Percentiles rank a stretch among this genome's conserved stretches.
These are phyloP conservation scores for Rachicladosporium sp. DNA, from an alignment of 2,329 filamentous ascomycete species.

Conservation along the genomic window DNA sequence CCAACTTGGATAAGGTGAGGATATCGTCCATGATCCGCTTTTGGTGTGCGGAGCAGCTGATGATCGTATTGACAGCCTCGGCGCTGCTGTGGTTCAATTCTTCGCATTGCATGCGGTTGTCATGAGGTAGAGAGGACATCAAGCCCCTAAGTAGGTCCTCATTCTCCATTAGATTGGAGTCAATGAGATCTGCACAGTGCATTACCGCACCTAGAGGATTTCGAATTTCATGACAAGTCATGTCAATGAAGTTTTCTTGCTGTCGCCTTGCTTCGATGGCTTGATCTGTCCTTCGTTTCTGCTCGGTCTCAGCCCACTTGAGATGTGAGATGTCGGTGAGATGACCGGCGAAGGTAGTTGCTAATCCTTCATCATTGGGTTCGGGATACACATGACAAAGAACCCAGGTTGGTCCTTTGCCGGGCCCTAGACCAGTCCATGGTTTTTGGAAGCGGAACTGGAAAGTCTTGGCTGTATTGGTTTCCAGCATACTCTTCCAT, in stretches of 20 bases:
- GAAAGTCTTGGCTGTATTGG: constrained; percentile 27
- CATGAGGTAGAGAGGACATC: constrained; percentile 12
- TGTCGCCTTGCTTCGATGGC: constrained; percentile 32
- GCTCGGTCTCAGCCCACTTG: constrained; percentile 31
- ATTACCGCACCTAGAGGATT: constrained; percentile 26
- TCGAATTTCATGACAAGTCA: constrained; percentile 29
- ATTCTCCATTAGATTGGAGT: constrained; percentile 13
- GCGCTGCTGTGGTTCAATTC: too few relatives aligned
- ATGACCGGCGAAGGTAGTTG: constrained; percentile 33
- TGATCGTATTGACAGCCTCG: constrained; percentile 27
- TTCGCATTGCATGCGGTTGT: too few relatives aligned
- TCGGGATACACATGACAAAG: too few relatives aligned
- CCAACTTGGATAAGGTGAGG: constrained; percentile 26
- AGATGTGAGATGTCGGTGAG: constrained; percentile 35
- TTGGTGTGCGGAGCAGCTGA: constrained; percentile 33
- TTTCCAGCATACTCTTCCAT: constrained; percentile 4
- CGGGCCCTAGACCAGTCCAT: too few relatives aligned
- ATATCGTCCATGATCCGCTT: constrained; percentile 31
- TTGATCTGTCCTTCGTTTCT: constrained; percentile 27
- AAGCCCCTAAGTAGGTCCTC: constrained; percentile 2
- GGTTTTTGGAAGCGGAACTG: constrained; percentile 26
- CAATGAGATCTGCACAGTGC: constrained; percentile 33
- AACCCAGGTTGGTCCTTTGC: too few relatives aligned
- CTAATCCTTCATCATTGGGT: too few relatives aligned
- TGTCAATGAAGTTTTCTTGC: constrained; percentile 33